A percentile compares a stretch with the other conserved stretches of the same genome.
phyloP scores from a whole-genome alignment of 176 grass and related monocot species.

The Oryza coarctata region DNA sequence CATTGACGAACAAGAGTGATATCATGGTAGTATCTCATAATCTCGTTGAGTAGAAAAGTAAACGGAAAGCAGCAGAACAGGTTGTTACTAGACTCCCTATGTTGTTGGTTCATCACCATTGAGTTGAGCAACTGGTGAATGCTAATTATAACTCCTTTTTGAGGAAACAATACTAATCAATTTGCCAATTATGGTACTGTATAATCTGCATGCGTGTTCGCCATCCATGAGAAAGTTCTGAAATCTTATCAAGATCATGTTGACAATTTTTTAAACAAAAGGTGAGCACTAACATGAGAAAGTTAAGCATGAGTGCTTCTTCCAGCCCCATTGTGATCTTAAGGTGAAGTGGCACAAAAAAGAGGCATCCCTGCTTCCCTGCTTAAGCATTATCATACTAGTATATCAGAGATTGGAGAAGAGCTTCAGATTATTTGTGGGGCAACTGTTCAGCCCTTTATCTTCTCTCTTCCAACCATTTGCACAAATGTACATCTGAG shows the following conservation, averaged over 20 bases:
- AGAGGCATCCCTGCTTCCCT: background rate
- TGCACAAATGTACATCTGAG: constrained; percentile 1
- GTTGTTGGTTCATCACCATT: background rate
- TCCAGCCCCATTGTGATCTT: background rate
- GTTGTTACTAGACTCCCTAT: background rate
- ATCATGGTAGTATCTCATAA: background rate
- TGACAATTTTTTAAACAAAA: background rate
- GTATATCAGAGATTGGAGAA: background rate
- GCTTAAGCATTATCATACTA: background rate
- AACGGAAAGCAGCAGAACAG: background rate
- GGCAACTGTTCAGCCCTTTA: background rate
- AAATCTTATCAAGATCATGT: background rate
- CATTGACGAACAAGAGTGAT: background rate
- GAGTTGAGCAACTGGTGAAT: background rate
- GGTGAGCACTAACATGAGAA: background rate
- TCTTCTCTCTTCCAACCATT: background rate
- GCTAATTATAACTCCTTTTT: background rate
- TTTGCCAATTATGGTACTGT: background rate
- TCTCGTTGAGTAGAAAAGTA: background rate
- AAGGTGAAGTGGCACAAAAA: background rate
- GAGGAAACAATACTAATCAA: background rate
- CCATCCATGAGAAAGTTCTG: background rate
- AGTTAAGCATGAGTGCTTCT: background rate
- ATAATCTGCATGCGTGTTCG: background rate
- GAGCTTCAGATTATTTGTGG: background rate